A percentile compares a stretch with the other conserved stretches of the same genome.
Evolutionary conservation across 331 rosid genomes (phyloP).

Genomic region (Spiraea crenata): DNA sequence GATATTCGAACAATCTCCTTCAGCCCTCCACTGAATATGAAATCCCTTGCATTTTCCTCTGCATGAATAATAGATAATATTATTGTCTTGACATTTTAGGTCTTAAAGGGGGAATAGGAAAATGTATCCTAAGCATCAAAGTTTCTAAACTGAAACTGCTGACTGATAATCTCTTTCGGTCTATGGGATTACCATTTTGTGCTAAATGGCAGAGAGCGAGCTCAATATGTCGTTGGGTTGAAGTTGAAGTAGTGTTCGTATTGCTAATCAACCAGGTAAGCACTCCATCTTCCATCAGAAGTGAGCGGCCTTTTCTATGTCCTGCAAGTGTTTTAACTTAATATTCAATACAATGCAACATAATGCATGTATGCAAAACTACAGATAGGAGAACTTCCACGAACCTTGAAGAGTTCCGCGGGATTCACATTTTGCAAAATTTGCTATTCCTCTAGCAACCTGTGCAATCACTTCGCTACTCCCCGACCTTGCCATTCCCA

Average conservation of each 20-base stretch:
- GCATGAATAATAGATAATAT: not conserved
- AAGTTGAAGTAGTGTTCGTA: slow-evolving; percentile 39
- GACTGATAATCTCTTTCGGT: not conserved
- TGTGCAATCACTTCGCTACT: slow-evolving; percentile 60
- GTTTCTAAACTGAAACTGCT: not conserved
- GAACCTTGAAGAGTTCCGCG: slow-evolving; percentile 58
- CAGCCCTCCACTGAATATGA: slow-evolving; percentile 45
- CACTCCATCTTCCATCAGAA: slow-evolving; percentile 54
- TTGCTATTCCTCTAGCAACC: slow-evolving; percentile 68
- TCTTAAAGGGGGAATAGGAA: not conserved
- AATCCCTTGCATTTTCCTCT: slow-evolving; percentile 57
- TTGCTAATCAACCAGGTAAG: slow-evolving; percentile 56
- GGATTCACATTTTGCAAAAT: slow-evolving; percentile 71
- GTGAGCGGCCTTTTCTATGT: slow-evolving; percentile 50
- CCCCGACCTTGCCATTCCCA: slow-evolving; percentile 52
- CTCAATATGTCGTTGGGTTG: slow-evolving; percentile 62
- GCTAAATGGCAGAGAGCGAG: slow-evolving; percentile 72
- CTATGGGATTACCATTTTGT: slow-evolving; percentile 50
- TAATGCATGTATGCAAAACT: not conserved
- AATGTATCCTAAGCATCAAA: not conserved
- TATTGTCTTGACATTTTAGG: not conserved
- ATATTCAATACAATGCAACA: not conserved
- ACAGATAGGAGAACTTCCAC: not conserved
- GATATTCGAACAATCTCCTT: slow-evolving; percentile 54
- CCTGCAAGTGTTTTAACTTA: slow-evolving; percentile 37